phyloP scores from a whole-genome alignment of 1,139 yeast species.

The Suzukiozyma palmioleophila region DNA sequence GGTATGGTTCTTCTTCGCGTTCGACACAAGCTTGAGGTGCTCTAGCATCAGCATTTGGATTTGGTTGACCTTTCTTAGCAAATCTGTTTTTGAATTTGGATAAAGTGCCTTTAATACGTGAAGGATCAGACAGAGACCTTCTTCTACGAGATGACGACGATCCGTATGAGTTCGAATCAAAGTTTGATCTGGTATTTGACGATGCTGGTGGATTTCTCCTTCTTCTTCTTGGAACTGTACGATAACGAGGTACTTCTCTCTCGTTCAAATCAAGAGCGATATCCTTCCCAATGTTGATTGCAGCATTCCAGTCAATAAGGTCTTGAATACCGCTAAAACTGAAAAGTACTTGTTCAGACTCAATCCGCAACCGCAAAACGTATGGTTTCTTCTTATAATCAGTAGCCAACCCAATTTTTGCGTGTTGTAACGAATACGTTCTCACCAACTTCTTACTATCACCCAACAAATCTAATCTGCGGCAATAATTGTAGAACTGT shows the following conservation, averaged over 20 bases:
- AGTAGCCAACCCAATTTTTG: slow-evolving; percentile 63
- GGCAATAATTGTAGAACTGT: slow-evolving; percentile 31
- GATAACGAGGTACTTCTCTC: slow-evolving; percentile 60
- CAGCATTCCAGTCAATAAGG: slow-evolving; percentile 63
- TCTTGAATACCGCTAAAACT: slow-evolving; percentile 53
- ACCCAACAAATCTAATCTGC: slow-evolving; percentile 21
- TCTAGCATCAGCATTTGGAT: slow-evolving; percentile 1
- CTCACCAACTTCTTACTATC: slow-evolving; percentile 31
- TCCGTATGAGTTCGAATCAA: background rate
- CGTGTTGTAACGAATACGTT: slow-evolving; percentile 65
- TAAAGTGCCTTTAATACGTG: slow-evolving; percentile 17
- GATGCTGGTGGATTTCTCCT: slow-evolving; percentile 14
- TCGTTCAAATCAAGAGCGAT: slow-evolving; percentile 57
- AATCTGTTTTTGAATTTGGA: slow-evolving; percentile 18
- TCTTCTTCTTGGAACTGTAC: slow-evolving; percentile 73
- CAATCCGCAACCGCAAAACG: slow-evolving; percentile 59
- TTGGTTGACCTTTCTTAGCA: slow-evolving; percentile 2
- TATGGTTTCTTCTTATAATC: slow-evolving; percentile 61
- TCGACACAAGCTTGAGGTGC: slow-evolving; percentile 4
- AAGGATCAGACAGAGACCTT: slow-evolving; percentile 18
- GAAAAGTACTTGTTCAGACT: slow-evolving; percentile 62
- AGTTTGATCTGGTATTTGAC: background rate
- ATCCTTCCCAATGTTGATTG: slow-evolving; percentile 57
- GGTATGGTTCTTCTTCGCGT: slow-evolving; percentile 4
- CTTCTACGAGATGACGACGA: slow-evolving; percentile 4